Percentiles rank a stretch among this genome's conserved stretches.
Conservation (phyloP, 2,329 filamentous ascomycete genomes). For the Colletotrichum navitas region DNA sequence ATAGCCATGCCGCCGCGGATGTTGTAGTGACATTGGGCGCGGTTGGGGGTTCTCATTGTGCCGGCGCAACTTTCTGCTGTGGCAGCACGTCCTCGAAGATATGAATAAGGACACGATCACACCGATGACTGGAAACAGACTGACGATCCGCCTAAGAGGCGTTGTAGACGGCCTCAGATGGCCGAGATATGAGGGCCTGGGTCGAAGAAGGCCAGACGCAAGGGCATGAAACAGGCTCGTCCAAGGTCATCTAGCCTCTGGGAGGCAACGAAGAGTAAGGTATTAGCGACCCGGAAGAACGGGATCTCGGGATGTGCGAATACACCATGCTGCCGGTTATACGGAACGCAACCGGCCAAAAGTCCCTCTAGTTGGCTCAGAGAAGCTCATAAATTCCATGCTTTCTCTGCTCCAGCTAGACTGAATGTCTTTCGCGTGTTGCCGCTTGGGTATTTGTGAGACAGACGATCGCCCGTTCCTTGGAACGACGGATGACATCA, state of each 20-base stretch:
- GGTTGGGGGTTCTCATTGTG: background rate
- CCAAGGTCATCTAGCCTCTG: background rate
- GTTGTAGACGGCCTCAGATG: background rate
- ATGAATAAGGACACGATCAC: background rate
- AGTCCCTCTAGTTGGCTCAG: background rate
- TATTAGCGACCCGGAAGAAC: background rate
- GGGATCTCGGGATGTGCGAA: background rate
- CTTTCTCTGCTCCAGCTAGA: background rate
- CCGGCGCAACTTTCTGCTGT: background rate
- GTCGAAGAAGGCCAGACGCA: background rate
- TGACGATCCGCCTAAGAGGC: background rate
- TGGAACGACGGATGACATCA: background rate
- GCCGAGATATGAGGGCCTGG: background rate
- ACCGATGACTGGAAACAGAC: background rate
- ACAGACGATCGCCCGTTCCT: background rate
- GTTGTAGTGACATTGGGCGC: background rate
- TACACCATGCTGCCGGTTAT: background rate
- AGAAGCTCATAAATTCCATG: background rate
- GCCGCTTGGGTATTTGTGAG: background rate
- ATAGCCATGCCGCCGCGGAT: background rate
- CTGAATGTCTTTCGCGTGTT: background rate
- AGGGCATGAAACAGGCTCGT: background rate
- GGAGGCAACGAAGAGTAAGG: background rate
- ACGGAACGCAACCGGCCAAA: no score
- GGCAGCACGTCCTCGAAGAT: background rate